Base-by-base conservation (phyloP, 805 yeast genomes). In the Saccharomycopsis babjevae region DNA sequence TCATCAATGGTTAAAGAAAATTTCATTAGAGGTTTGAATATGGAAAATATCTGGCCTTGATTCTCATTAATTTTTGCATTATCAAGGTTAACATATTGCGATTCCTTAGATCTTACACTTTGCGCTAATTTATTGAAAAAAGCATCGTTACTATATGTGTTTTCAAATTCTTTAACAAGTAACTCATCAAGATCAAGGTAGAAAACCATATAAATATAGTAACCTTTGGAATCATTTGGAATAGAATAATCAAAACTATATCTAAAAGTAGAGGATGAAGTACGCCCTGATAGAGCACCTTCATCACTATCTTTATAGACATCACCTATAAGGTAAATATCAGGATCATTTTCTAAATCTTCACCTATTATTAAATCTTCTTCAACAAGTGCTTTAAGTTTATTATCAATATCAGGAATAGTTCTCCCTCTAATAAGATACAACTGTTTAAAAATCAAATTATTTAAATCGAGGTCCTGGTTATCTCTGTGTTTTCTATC, bases 261-360 rank as follows among this genome's bases (percentile, higher is more conserved):
- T 25, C 61, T 50, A 30, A 63, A 63, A 34, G 61, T 63, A 11
- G 65, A 58, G 6, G 62, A 36, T 46, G 54, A 52, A 20, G 22
- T 30, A 32, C 22, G 58, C 10, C 18, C 28, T 11, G 25, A 38
- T 39, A n/a, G 10, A 30, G 25, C 18, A 11, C 36, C 40, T 32
- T 55, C 59, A n/a, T 61, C 64, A 56, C 59, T 59, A 55, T 63
- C 65, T 25, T 54, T 59, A 56, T 61, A 63, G 1, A 63, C 65
- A 50, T 63, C 65, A 25, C 65, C 65, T 25, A 63, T 54, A 16
- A 61, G 42, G 22, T 59, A 60, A 18, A 62, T 58, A 54, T 59
- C 62, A 50, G 32, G 38, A 20, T 60, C 57, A 43, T 16, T n/a
- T 11, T 62, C 58, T 38, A 61, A 8, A 16, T 28, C 42, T 3